Base-by-base conservation (phyloP, 768 basidiomycete species). In the Tephrocybe sp. region DNA sequence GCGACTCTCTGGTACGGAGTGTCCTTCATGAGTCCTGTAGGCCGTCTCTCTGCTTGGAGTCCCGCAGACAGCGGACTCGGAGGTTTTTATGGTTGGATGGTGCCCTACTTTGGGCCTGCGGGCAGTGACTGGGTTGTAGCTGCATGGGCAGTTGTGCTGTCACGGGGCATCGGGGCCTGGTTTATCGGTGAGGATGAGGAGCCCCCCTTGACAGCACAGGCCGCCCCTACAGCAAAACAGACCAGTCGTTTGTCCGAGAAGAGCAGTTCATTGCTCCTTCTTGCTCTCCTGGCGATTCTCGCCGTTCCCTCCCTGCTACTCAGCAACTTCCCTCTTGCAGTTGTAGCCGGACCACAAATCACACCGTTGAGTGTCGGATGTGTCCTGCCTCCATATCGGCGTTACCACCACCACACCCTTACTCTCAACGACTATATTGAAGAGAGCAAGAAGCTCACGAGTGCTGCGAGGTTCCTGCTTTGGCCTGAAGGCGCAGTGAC, bases 401-500 rank as follows among this genome's bases (percentile, higher is more conserved):
- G 67, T 28, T 72, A 74, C 54, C 69, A 76, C 9, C 72, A 75
- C 21, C 69, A 65, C 26, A 58, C 62, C 5, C 69, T 79, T 2
- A 72, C 70, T 0, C 65, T 93, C 14, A 62, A 81, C 0, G 80
- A 86, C 54, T 93, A 80, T 64, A 74, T 90, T n/a, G 28, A 39
- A 0, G 89, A 88, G 64, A 83, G 77, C 3, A 59, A 59, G 37
- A 73, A 61, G n/a, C 59, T 85, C 49, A 71, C 69, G 7, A 62
- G 46, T 4, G 41, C 56, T 3, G 84, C 86, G 0, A 75, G 78
- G 36, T 62, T 93, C 14, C 60, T 90, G 14, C 69, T 93, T 1
- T 93, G 90, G 89, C 90, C 91, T 0, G 90, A 93, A 65, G 84
- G 84, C 5, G 89, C 90, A 0, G 81, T 93, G 0, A 64, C 71